These are phyloP conservation scores for Scheffersomyces cryptocercus DNA, from an alignment of 1,139 yeast species.

Conservation along the genomic window DNA sequence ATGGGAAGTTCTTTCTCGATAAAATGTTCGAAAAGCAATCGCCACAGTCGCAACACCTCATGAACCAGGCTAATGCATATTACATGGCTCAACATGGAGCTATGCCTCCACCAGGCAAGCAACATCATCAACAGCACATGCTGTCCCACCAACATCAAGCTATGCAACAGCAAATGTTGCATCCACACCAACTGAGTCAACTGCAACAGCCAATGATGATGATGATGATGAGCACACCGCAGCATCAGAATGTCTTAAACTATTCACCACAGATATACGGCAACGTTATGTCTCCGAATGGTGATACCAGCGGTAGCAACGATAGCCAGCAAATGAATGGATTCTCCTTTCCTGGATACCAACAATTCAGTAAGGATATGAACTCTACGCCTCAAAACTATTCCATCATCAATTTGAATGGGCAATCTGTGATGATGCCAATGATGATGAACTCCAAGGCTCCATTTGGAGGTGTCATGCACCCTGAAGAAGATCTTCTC, in stretches of 20 bases:
- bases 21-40: constrained; percentile 43
- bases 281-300: constrained; percentile 8
- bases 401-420: constrained; percentile 11
- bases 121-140: constrained; percentile 9
- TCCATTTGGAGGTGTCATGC: constrained; percentile 1
- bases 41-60: constrained; percentile 26
- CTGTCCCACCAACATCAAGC: constrained; percentile 16
- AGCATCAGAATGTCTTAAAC: constrained; percentile 24
- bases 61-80: constrained; percentile 20
- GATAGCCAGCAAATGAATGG: constrained; percentile 1
- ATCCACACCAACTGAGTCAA: constrained; percentile 13
- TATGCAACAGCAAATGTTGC: constrained; percentile 14
- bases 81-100: constrained; percentile 19
- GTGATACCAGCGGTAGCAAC: constrained; percentile 5
- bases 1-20: constrained; percentile 42
- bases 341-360: constrained; percentile 1
- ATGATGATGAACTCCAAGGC: constrained; percentile 8
- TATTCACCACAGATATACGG: constrained; percentile 12
- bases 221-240: constrained; percentile 52
- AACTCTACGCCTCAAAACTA: constrained; percentile 8
- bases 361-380: constrained; percentile 5
- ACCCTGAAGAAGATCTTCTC: constrained; percentile 5
- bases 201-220: constrained; percentile 21
- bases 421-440: constrained; percentile 15
- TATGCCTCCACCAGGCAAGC: constrained; percentile 30